Conservation (phyloP, 805 yeast genomes). For the Blastobotrys americana region DNA sequence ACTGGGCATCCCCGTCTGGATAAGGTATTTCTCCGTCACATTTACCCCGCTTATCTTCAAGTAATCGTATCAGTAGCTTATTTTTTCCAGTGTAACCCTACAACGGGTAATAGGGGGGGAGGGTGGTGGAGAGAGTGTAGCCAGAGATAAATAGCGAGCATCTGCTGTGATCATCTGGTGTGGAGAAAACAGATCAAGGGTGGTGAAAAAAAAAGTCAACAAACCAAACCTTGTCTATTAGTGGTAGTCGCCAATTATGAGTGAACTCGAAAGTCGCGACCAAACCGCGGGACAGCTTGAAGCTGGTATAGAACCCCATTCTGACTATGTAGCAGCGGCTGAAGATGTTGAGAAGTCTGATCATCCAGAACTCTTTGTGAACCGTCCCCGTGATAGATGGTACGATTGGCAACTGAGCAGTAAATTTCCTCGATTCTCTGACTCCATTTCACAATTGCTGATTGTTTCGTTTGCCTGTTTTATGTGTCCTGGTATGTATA, state of each 20-base stretch:
- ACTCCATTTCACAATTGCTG: constrained; percentile 37
- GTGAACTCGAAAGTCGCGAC: no score
- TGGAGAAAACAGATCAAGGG: no score
- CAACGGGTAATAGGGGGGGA: no score
- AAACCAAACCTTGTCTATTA: no score
- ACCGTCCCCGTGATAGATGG: background rate
- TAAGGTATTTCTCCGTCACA: no score
- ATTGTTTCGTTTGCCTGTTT: constrained; percentile 41
- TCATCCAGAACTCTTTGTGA: background rate
- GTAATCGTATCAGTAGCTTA: background rate
- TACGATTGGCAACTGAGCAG: background rate
- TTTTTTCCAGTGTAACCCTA: background rate
- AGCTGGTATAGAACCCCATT: constrained; percentile 46
- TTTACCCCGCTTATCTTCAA: background rate
- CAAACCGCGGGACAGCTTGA: no score
- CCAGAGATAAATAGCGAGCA: no score
- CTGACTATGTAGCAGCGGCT: constrained; percentile 45
- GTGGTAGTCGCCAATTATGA: no score
- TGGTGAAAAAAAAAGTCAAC: no score
- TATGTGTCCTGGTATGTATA: constrained; percentile 45
- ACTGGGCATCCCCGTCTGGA: no score
- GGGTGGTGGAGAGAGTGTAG: no score
- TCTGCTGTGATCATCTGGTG: no score
- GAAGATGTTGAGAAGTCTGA: background rate
- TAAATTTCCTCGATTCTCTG: constrained; percentile 34